A percentile compares a stretch with the other conserved stretches of the same genome.
phyloP scores from a whole-genome alignment of 371 early-diverging fungal genomes.

The Mortierella sp. region DNA sequence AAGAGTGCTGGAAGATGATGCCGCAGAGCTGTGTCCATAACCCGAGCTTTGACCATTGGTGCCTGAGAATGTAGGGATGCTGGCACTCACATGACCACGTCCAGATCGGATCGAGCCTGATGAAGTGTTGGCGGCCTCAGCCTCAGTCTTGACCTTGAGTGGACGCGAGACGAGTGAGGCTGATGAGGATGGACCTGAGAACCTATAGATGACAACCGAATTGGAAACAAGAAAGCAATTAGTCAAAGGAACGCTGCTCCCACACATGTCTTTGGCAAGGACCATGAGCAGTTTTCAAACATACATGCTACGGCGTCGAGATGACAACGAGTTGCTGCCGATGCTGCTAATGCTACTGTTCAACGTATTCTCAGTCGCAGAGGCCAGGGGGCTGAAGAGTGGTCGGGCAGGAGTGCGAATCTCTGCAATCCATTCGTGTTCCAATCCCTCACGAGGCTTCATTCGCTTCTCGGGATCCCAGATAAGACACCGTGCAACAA shows the following conservation, averaged over 20 bases:
- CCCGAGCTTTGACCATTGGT: constrained; percentile 7
- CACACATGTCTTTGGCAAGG: neutral
- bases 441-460: constrained; percentile 86
- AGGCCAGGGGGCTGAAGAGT: constrained; percentile 17
- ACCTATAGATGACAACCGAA: too few relatives aligned
- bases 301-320: constrained; percentile 33
- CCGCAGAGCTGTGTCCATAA: neutral
- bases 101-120: constrained; percentile 22
- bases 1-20: neutral
- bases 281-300: too few relatives aligned
- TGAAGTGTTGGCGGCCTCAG: constrained; percentile 19
- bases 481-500: constrained; percentile 81
- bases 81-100: constrained; percentile 18
- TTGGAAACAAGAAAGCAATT: too few relatives aligned
- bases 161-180: constrained; percentile 19
- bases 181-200: constrained; percentile 24
- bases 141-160: constrained; percentile 44
- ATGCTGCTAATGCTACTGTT: constrained; percentile 23
- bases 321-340: constrained; percentile 21
- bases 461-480: constrained; percentile 95
- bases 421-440: constrained; percentile 80
- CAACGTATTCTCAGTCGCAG: constrained; percentile 5
- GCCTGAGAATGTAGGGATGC: constrained; percentile 8
- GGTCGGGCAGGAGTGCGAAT: constrained; percentile 29
- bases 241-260: too few relatives aligned